Conservation (phyloP, 192 early-diverging fungal species). For the Phlyctochytrium arcticum region DNA sequence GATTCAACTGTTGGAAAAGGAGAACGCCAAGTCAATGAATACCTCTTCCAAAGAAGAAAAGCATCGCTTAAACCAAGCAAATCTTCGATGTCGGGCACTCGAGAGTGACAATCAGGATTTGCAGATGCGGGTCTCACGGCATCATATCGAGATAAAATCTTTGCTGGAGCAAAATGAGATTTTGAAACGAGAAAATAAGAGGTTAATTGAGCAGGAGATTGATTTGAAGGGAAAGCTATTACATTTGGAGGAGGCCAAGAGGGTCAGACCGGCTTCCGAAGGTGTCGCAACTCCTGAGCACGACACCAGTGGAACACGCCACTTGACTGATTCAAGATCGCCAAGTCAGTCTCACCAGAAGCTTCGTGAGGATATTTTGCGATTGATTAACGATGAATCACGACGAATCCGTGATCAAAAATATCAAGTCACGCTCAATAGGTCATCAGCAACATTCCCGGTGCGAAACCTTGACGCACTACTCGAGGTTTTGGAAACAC, state of each 20-base stretch:
- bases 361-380: not conserved
- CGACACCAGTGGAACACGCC: no score
- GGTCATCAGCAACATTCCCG: no score
- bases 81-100: slow-evolving; percentile 47
- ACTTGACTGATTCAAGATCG: no score
- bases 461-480: not conserved
- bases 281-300: no score
- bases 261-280: no score
- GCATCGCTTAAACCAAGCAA: slow-evolving; percentile 42
- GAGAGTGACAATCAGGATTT: slow-evolving; percentile 40
- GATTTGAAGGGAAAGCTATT: slow-evolving; percentile 17
- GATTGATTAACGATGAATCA: not conserved
- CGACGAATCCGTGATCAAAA: not conserved
- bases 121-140: slow-evolving; percentile 36
- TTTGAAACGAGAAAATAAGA: slow-evolving; percentile 32
- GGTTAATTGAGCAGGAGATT: slow-evolving; percentile 31
- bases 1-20: slow-evolving; percentile 61
- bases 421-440: not conserved
- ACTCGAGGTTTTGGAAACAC: not conserved
- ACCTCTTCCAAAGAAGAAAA: not conserved
- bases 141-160: slow-evolving; percentile 45
- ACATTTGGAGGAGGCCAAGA: no score
- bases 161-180: slow-evolving; percentile 25
- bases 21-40: slow-evolving; percentile 60
- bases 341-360: no score